phyloP scores from a whole-genome alignment of 345 rosid species.

The Rubroshorea leprosula region DNA sequence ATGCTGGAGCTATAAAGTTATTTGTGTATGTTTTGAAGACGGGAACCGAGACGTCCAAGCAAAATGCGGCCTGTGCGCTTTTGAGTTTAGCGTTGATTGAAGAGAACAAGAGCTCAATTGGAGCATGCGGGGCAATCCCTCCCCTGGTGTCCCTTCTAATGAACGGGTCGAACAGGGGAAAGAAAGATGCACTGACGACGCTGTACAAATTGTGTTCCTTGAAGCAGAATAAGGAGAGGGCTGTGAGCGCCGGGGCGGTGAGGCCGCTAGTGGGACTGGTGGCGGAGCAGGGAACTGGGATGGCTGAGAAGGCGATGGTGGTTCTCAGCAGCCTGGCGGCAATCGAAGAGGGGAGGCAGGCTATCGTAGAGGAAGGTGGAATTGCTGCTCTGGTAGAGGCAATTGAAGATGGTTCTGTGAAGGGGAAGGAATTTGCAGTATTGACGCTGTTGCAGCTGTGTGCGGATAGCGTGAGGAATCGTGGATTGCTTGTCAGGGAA shows the following conservation, averaged over 20 bases:
- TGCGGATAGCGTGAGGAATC: conserved; percentile 60
- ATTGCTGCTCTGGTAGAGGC: conserved; percentile 87
- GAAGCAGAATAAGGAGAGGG: conserved; percentile 83
- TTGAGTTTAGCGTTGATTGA: conserved; percentile 78
- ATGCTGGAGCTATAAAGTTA: conserved; percentile 78
- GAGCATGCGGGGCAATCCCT: conserved; percentile 90
- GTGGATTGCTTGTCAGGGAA: conserved; percentile 89
- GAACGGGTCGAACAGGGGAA: conserved; percentile 74
- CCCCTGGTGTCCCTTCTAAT: conserved; percentile 81
- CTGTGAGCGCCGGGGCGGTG: conserved; percentile 83
- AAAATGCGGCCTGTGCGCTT: conserved; percentile 89
- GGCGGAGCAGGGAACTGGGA: conserved; percentile 72
- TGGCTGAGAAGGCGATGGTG: conserved; percentile 98
- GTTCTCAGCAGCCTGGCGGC: conserved; percentile 74
- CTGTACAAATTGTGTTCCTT: conserved; percentile 83
- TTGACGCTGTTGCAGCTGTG: conserved; percentile 78
- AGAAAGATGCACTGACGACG: conserved; percentile 85
- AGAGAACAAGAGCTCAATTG: conserved; percentile 79
- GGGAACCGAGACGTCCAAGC: conserved; percentile 93
- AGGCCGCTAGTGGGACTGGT: conserved; percentile 78
- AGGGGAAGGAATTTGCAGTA: conserved; percentile 88
- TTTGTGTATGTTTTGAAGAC: conserved; percentile 81
- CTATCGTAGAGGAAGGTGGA: conserved; percentile 85
- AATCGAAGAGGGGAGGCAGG: conserved; percentile 63
- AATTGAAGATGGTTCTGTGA: conserved; percentile 76